These are phyloP conservation scores for Mycena kentingensis DNA, from an alignment of 768 basidiomycete genomes.

Conservation along the genomic window DNA sequence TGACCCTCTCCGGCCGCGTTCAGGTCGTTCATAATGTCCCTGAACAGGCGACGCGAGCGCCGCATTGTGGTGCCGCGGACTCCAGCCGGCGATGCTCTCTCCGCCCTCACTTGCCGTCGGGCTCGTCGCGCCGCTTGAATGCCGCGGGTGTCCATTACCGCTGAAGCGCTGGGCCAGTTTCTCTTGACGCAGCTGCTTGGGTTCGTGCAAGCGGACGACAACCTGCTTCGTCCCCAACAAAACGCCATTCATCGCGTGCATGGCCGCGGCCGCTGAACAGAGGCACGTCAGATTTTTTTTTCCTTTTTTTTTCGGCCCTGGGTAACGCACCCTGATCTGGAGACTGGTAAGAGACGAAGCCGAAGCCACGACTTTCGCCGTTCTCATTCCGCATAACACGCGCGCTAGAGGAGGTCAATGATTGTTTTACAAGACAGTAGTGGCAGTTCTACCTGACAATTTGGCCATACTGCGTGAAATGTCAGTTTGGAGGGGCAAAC, in stretches of 20 bases:
- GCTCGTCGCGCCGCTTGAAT: conserved; percentile 81
- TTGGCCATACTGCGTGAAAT: conserved; percentile 67
- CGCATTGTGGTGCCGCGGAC: conserved; percentile 60
- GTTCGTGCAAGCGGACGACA: conserved; percentile 87
- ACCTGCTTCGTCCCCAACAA: conserved; percentile 74
- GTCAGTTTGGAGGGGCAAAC: conserved; percentile 14
- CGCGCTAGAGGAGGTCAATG: conserved; percentile 52
- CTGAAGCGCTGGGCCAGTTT: conserved; percentile 84
- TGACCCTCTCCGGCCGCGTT: conserved; percentile 74
- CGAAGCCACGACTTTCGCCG: conserved; percentile 84
- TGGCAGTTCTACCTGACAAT: conserved; percentile 71
- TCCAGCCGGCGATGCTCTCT: conserved; percentile 75
- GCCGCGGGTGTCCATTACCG: conserved; percentile 78
- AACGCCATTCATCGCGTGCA: conserved; percentile 80
- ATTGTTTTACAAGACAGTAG: not conserved
- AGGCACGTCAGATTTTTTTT: conserved; percentile 4
- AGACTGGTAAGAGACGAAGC: conserved; percentile 85
- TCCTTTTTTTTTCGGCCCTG: not conserved
- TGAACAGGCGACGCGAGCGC: conserved; percentile 60
- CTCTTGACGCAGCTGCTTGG: conserved; percentile 88
- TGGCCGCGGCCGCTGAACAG: conserved; percentile 62
- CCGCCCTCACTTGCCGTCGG: conserved; percentile 82
- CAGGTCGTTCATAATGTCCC: conserved; percentile 54
- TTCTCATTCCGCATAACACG: conserved; percentile 89
- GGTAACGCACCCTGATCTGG: conserved; percentile 70